Base-by-base conservation (phyloP, 768 basidiomycete genomes). In the Dendrothele bispora region DNA sequence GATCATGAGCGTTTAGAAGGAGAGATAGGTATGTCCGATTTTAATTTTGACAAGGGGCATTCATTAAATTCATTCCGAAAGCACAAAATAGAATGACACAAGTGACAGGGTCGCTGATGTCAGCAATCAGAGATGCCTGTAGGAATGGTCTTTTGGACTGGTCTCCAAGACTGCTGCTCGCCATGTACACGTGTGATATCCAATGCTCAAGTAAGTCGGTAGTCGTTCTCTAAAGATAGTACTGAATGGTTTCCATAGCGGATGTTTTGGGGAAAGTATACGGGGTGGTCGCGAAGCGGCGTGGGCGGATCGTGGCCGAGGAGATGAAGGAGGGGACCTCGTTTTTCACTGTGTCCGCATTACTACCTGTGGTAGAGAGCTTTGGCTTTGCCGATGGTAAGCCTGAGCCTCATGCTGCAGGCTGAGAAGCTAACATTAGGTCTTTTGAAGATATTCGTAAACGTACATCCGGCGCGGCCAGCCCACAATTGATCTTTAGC, bases 141-240 rank as follows among this genome's bases (percentile, higher is more conserved):
- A 80, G 90, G 50, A 87, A 84, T 54, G 94, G 89, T 1, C 63
- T 99, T 48, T 71, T 98, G 37, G 97, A 98, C 65, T 99, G 97
- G 97, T 98, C 95, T 2, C 97, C 97, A 12, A 77, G 97, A 48
- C 77, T 99, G 55, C 91, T 95, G 84, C 72, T 99, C 55, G 97
- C 97, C 0, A 98, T 98, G 93, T 99, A 99, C 65, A 86, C 88
- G 11, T 99, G 95, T 66, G 95, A 98, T 60, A 98, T 99, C 45
- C 97, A 98, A 69, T 91, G 95, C 1, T 94, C 95, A 14, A 91
- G 95, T 98, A 63, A 61, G 91, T 75, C 12, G 26, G 36, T 30
- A 28, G 37, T 48, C 38, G 28, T 38, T 39, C 43, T 39, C 45
- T 27, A 35, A 28, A 35, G 21, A 39, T 43, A 43, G 15, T 51